These are phyloP conservation scores for Scheffersomyces amazonensis DNA, from an alignment of 805 yeast genomes.

Conservation along the genomic window DNA sequence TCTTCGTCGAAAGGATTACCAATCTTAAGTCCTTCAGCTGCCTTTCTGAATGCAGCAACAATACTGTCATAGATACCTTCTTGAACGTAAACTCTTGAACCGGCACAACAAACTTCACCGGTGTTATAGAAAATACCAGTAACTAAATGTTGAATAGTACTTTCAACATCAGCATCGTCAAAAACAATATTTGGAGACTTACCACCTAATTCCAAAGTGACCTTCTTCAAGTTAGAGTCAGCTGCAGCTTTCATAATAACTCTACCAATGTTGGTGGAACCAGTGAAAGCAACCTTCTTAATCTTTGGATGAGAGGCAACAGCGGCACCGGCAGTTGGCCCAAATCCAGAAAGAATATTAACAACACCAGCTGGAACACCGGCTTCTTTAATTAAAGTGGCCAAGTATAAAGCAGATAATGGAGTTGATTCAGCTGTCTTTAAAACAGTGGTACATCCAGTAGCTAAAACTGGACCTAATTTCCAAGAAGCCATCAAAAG, in stretches of 20 bases:
- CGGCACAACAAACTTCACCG: conserved; percentile 96
- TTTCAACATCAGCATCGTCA: conserved; percentile 77
- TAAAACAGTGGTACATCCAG: conserved; percentile 85
- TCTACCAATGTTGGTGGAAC: conserved; percentile 90
- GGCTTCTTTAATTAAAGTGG: conserved; percentile 68
- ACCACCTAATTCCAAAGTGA: conserved; percentile 94
- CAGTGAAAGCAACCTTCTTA: conserved; percentile 92
- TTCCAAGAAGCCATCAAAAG: conserved; percentile 93
- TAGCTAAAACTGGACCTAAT: conserved; percentile 86
- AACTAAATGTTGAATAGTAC: conserved; percentile 72
- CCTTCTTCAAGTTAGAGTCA: conserved; percentile 76
- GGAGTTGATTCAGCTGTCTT: conserved; percentile 94
- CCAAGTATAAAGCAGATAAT: conserved; percentile 76
- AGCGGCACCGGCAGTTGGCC: conserved; percentile 80
- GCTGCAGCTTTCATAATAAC: conserved; percentile 79
- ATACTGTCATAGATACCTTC: conserved; percentile 80
- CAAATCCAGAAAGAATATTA: conserved; percentile 84
- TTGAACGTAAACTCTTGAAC: conserved; percentile 88
- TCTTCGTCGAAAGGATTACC: conserved; percentile 84
- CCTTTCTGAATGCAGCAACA: conserved; percentile 56
- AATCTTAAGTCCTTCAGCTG: conserved; percentile 56
- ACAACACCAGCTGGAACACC: conserved; percentile 92
- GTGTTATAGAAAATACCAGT: conserved; percentile 88
- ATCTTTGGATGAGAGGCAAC: conserved; percentile 75
- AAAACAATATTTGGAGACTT: conserved; percentile 90